A percentile compares a stretch with the other conserved stretches of the same genome.
Evolutionary conservation across 2,329 filamentous ascomycete species (phyloP).

Genomic region (Penicillium paneum): DNA sequence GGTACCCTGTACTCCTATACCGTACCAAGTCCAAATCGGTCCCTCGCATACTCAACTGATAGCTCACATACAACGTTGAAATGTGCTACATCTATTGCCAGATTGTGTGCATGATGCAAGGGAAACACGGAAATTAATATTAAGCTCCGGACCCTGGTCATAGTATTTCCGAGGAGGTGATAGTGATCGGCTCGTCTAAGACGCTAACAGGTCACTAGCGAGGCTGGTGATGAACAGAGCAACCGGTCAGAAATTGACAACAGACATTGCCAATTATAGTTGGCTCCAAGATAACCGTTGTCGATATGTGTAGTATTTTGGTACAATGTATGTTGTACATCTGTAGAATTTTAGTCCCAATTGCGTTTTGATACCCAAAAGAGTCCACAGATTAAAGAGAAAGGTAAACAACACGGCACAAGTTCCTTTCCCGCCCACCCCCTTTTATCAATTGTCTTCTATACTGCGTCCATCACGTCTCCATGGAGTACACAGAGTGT

Average conservation of each 20-base stretch:
- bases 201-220: constrained; percentile 15
- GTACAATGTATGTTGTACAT: background rate
- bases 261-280: background rate
- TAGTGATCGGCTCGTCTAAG: constrained; percentile 17
- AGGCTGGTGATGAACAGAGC: constrained; percentile 6
- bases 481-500: background rate
- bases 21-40: background rate
- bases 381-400: background rate
- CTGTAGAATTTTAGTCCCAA: background rate
- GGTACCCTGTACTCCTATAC: background rate
- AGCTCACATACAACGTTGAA: constrained; percentile 9
- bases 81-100: background rate
- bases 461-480: no score
- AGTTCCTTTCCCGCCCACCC: background rate
- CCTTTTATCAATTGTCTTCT: constrained; percentile 1
- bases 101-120: constrained; percentile 13
- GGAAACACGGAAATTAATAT: constrained; percentile 4
- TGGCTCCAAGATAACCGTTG: background rate
- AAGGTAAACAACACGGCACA: constrained; percentile 2
- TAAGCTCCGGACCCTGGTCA: background rate
- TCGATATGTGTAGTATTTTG: background rate
- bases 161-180: constrained; percentile 8
- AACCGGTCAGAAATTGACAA: constrained; percentile 6
- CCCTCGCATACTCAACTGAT: constrained; percentile 12
- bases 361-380: background rate